phyloP scores from a whole-genome alignment of 148 eudicot genomes.

The Vaccinium darrowii region DNA sequence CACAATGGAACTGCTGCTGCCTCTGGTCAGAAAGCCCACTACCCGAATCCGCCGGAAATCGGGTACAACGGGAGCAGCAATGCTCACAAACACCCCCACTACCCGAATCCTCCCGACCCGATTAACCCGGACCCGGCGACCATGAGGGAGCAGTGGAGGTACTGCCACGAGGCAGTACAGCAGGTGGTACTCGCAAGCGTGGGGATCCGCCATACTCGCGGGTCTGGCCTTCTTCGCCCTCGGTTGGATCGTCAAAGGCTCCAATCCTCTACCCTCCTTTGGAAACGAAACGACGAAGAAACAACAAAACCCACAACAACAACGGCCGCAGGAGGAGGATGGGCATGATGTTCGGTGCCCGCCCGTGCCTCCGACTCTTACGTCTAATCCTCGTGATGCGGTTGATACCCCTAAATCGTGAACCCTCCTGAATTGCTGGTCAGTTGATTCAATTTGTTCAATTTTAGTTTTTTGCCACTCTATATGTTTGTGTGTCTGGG shows the following conservation, averaged over 20 bases:
- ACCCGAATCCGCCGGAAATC: conserved; percentile 60
- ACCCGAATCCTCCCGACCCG: conserved; percentile 62
- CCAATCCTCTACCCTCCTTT: conserved; percentile 73
- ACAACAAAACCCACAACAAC: not conserved
- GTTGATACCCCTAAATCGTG: conserved; percentile 10
- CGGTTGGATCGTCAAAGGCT: conserved; percentile 91
- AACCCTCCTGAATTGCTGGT: not conserved
- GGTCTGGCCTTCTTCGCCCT: conserved; percentile 89
- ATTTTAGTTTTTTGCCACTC: not conserved
- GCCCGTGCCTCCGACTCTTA: not conserved
- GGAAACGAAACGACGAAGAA: not conserved
- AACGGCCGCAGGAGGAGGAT: not conserved
- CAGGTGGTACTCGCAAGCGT: conserved; percentile 91
- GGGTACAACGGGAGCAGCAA: conserved; percentile 10
- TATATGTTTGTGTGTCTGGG: not conserved
- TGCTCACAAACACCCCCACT: conserved; percentile 26
- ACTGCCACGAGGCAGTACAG: conserved; percentile 80
- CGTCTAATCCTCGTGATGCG: not conserved
- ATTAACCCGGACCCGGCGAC: conserved; percentile 49
- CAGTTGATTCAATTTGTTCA: not conserved
- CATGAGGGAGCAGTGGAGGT: conserved; percentile 84
- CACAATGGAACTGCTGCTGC: conserved; percentile 9
- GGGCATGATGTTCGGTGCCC: not conserved
- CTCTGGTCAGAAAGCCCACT: conserved; percentile 22
- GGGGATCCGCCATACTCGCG: conserved; percentile 97